Evolutionary conservation across 2,329 filamentous ascomycete genomes (phyloP).

Genomic region (Exutisphaerella laricina): DNA sequence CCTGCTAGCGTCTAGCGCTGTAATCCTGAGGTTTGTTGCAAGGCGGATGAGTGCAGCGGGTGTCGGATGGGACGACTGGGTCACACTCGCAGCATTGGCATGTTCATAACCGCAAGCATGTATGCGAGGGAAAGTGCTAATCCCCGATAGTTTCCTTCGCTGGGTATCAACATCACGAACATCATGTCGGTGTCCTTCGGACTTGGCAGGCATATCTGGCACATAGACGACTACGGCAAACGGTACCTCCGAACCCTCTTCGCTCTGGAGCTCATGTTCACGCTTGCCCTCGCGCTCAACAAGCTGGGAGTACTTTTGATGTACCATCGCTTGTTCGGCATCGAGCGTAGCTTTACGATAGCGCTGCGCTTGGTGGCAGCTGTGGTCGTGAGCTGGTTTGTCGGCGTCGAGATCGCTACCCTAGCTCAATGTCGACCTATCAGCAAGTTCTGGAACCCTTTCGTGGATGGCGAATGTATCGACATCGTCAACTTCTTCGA

Average conservation of each 20-base stretch:
- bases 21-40: slow-evolving; percentile 10
- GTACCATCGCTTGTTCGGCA: slow-evolving; percentile 17
- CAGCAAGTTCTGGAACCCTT: slow-evolving; percentile 12
- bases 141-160: slow-evolving; percentile 10
- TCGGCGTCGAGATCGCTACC: slow-evolving; percentile 11
- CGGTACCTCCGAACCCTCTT: slow-evolving; percentile 14
- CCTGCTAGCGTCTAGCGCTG: slow-evolving; percentile 3
- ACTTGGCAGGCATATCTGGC: slow-evolving; percentile 14
- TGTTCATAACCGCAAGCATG: too few species aligned
- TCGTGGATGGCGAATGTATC: slow-evolving; percentile 6
- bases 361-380: slow-evolving; percentile 6
- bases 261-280: slow-evolving; percentile 11
- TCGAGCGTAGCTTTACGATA: slow-evolving; percentile 7
- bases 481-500: slow-evolving; percentile 13
- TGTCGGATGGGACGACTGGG: slow-evolving; percentile 18
- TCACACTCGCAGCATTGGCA: slow-evolving; percentile 12
- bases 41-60: slow-evolving; percentile 6
- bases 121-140: background rate
- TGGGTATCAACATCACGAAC: slow-evolving; percentile 9
- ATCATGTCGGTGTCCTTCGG: slow-evolving; percentile 7
- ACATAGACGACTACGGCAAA: slow-evolving; percentile 8
- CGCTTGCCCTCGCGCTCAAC: slow-evolving; percentile 13
- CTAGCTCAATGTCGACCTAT: slow-evolving; percentile 14
- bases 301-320: slow-evolving; percentile 17
- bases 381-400: slow-evolving; percentile 14